Conservation (phyloP, 1,284 basidiomycete species). For the Agaricales sp. region DNA sequence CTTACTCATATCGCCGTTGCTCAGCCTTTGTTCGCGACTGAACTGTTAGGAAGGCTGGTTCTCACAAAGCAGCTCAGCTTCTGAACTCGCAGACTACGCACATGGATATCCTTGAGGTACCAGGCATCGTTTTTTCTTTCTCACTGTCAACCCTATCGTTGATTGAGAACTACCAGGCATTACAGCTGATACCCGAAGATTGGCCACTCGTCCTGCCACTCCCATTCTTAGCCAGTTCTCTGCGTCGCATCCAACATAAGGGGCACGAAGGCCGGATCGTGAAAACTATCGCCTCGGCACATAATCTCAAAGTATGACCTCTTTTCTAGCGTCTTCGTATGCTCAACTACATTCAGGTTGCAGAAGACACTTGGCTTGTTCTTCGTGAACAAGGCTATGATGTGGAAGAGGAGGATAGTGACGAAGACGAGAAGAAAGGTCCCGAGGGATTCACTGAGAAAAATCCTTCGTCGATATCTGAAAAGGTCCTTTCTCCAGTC, state of each 20-base stretch:
- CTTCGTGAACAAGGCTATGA: background rate
- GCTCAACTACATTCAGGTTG: background rate
- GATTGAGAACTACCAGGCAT: conserved; percentile 35
- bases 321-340: background rate
- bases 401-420: background rate
- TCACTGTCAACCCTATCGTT: background rate
- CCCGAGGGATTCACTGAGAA: too few species aligned
- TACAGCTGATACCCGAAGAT: conserved; percentile 57
- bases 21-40: too few species aligned
- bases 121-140: conserved; percentile 15
- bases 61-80: conserved; percentile 47
- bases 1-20: too few species aligned
- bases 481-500: too few species aligned
- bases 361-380: background rate
- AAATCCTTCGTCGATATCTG: too few species aligned
- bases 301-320: conserved; percentile 48
- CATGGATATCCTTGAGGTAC: conserved; percentile 68
- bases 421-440: background rate
- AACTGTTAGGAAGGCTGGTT: conserved; percentile 11
- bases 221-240: conserved; percentile 69
- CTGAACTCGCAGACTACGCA: conserved; percentile 74
- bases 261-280: conserved; percentile 62
- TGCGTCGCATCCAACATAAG: conserved; percentile 67
- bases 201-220: conserved; percentile 70
- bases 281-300: conserved; percentile 58